Conservation (phyloP, 352 stramenopile species). For the Globisporangium okanoganense region DNA sequence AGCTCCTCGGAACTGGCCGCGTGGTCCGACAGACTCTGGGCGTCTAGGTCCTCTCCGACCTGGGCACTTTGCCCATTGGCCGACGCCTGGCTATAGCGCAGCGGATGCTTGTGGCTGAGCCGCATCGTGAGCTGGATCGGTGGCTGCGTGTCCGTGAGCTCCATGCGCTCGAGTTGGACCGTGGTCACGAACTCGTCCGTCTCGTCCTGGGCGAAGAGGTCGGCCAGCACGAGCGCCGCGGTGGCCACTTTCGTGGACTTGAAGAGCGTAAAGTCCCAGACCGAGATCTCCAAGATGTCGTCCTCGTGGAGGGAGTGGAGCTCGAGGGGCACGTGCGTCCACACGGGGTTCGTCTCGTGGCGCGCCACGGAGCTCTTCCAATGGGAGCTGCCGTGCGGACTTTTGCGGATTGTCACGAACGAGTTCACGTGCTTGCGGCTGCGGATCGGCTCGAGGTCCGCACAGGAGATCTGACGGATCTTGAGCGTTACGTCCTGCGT, state of each 20-base stretch:
- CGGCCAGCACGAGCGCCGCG: constrained; percentile 32
- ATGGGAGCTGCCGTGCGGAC: constrained; percentile 17
- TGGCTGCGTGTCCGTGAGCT: constrained; percentile 22
- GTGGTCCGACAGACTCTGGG: background rate
- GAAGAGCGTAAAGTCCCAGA: constrained; percentile 68
- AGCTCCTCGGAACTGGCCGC: background rate
- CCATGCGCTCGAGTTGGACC: constrained; percentile 47
- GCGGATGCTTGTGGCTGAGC: constrained; percentile 9
- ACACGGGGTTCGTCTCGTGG: constrained; percentile 37
- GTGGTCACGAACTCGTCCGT: constrained; percentile 27
- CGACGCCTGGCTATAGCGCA: background rate
- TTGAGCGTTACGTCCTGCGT: constrained; percentile 22
- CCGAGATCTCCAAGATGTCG: constrained; percentile 50
- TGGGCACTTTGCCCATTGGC: background rate
- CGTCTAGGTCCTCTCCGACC: background rate
- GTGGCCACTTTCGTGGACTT: constrained; percentile 54
- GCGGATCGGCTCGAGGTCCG: constrained; percentile 38
- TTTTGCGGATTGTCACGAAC: constrained; percentile 41
- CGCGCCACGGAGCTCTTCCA: constrained; percentile 50
- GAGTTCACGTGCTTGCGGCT: constrained; percentile 55
- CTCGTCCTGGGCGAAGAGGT: constrained; percentile 35
- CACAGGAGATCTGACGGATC: constrained; percentile 40
- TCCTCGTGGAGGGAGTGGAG: constrained; percentile 27
- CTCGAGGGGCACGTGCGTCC: constrained; percentile 35
- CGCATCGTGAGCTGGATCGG: constrained; percentile 32